phyloP scores from a whole-genome alignment of 345 rosid genomes.

The Citrus maxima region DNA sequence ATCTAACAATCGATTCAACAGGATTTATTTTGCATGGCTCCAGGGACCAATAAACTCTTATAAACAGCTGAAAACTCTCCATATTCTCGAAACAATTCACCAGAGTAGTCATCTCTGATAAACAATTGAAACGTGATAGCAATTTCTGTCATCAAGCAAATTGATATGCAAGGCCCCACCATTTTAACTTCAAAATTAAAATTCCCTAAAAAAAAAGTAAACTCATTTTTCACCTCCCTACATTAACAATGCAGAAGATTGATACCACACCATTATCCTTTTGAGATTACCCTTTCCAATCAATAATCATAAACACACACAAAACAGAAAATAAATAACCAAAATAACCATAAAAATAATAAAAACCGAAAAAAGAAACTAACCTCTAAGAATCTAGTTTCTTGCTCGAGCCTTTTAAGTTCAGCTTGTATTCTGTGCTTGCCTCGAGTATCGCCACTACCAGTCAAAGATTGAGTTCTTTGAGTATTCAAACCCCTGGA shows the following conservation, averaged over 20 bases:
- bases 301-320: background rate
- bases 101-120: background rate
- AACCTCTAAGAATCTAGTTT: slow-evolving; percentile 73
- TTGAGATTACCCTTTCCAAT: background rate
- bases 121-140: background rate
- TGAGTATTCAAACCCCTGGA: slow-evolving; percentile 43
- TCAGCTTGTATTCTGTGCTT: slow-evolving; percentile 79
- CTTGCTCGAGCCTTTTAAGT: slow-evolving; percentile 79
- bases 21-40: background rate
- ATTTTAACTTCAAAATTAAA: background rate
- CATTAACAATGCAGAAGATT: background rate
- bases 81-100: background rate
- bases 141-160: background rate
- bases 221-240: background rate
- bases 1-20: background rate
- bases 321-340: background rate
- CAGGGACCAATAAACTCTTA: background rate
- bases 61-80: background rate
- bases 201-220: background rate
- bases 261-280: background rate
- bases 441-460: slow-evolving; percentile 54
- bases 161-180: background rate
- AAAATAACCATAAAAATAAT: background rate
- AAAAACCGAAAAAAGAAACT: background rate
- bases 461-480: slow-evolving; percentile 27